Evolutionary conservation across 352 stramenopile genomes (phyloP).

Genomic region (Globisporangium recalcitrans): DNA sequence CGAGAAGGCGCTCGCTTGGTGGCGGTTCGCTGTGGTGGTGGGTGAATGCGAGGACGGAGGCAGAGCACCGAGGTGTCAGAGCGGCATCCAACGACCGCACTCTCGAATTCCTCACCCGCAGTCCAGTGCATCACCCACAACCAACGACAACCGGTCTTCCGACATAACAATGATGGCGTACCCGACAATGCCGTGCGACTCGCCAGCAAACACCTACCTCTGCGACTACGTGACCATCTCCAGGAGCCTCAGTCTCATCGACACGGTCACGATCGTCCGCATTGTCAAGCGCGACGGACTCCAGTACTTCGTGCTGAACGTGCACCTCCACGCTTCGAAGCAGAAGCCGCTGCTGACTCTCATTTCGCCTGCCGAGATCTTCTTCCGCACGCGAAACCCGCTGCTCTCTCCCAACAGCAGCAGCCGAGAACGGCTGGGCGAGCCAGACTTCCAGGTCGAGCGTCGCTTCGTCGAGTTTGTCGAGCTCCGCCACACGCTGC

Average conservation of each 20-base stretch:
- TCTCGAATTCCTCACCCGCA: background rate
- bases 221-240: background rate
- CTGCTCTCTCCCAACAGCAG: background rate
- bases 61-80: too few relatives aligned
- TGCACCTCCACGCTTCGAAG: background rate
- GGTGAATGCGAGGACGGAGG: background rate
- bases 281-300: background rate
- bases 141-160: background rate
- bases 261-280: background rate
- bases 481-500: background rate
- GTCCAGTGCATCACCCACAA: background rate
- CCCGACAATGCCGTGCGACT: background rate
- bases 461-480: background rate
- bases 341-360: background rate
- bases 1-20: background rate
- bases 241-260: background rate
- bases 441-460: background rate
- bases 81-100: too few relatives aligned
- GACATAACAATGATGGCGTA: background rate
- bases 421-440: background rate
- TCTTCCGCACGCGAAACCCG: background rate
- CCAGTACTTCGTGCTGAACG: background rate
- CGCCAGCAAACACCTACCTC: background rate
- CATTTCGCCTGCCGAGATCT: background rate
- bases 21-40: background rate